A percentile compares a stretch with the other conserved stretches of the same genome.
Conservation (phyloP, 2,329 filamentous ascomycete species). For the Triangularia verruculosa region DNA sequence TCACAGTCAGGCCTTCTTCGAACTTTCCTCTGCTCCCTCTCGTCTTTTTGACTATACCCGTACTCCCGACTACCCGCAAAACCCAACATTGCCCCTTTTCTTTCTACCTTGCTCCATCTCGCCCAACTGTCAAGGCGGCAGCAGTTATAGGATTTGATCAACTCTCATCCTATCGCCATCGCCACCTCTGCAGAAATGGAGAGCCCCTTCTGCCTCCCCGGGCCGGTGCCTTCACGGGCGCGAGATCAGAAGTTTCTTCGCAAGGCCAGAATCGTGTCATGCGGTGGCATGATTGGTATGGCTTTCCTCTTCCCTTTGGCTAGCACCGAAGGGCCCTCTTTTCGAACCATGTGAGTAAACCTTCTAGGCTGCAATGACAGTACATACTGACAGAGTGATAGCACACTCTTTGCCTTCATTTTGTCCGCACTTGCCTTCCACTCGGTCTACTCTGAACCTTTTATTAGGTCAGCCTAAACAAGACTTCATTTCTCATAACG, state of each 20-base stretch:
- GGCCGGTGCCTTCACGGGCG: slow-evolving; percentile 1
- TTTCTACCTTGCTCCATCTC: not conserved
- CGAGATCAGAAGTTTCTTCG: slow-evolving; percentile 3
- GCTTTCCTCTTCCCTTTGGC: slow-evolving; percentile 26
- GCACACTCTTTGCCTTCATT: slow-evolving; percentile 23
- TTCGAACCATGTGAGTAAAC: slow-evolving; percentile 20
- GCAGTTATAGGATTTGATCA: not conserved
- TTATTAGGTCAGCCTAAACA: slow-evolving; percentile 17
- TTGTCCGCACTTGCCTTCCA: slow-evolving; percentile 20
- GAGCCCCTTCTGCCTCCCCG: not conserved
- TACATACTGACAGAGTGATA: slow-evolving; percentile 15
- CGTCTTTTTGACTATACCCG: not conserved
- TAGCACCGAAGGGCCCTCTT: slow-evolving; percentile 14
- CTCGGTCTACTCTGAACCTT: slow-evolving; percentile 19
- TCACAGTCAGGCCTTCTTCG: not conserved
- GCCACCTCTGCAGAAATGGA: slow-evolving; percentile 4
- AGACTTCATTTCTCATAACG: not conserved
- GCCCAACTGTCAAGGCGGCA: not conserved
- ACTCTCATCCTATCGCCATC: not conserved
- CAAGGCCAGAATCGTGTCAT: slow-evolving; percentile 19
- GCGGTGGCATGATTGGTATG: slow-evolving; percentile 25
- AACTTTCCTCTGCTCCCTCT: not conserved
- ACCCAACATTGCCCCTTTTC: not conserved
- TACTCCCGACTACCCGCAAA: not conserved
- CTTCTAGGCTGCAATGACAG: slow-evolving; percentile 1